Percentiles rank a stretch among this genome's conserved stretches.
These are phyloP conservation scores for Colletotrichum sp. DNA, from an alignment of 2,329 filamentous ascomycete genomes.

Conservation along the genomic window DNA sequence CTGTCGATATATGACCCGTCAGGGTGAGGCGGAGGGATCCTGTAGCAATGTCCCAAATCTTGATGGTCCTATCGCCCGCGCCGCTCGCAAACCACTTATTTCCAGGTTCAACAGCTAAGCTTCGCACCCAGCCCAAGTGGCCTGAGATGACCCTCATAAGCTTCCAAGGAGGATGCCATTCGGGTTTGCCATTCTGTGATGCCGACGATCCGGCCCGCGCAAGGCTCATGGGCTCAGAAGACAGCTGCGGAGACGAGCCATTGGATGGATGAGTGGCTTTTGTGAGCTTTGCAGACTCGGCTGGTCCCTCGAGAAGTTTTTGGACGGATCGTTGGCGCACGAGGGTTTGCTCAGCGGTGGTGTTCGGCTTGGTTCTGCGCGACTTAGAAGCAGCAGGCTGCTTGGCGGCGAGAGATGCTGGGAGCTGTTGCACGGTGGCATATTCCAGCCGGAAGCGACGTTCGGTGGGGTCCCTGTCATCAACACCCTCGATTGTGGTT, in stretches of 20 bases:
- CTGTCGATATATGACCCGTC: slow-evolving; percentile 93
- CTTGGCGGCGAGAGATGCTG: slow-evolving; percentile 78
- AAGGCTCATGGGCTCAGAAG: slow-evolving; percentile 33
- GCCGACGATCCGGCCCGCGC: slow-evolving; percentile 23
- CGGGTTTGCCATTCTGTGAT: slow-evolving; percentile 67
- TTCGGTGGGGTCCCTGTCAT: slow-evolving; percentile 22
- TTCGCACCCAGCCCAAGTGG: slow-evolving; percentile 92
- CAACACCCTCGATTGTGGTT: not conserved
- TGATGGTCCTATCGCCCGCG: slow-evolving; percentile 94
- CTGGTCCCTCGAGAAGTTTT: slow-evolving; percentile 41
- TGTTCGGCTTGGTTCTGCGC: slow-evolving; percentile 31
- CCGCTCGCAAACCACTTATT: slow-evolving; percentile 98
- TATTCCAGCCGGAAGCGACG: slow-evolving; percentile 76
- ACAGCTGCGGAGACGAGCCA: not conserved
- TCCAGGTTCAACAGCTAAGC: slow-evolving; percentile 88
- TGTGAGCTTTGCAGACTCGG: not conserved
- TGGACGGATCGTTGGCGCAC: slow-evolving; percentile 29
- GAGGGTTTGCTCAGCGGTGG: slow-evolving; percentile 55
- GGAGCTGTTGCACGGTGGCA: slow-evolving; percentile 76
- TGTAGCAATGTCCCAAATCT: slow-evolving; percentile 96
- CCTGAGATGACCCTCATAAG: slow-evolving; percentile 97
- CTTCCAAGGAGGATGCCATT: slow-evolving; percentile 99
- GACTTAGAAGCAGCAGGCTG: slow-evolving; percentile 60
- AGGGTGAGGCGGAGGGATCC: slow-evolving; percentile 85
- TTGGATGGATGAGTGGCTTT: not conserved